Base-by-base conservation (phyloP, 805 yeast species). In the Tetrapisispora taiwanensis region DNA sequence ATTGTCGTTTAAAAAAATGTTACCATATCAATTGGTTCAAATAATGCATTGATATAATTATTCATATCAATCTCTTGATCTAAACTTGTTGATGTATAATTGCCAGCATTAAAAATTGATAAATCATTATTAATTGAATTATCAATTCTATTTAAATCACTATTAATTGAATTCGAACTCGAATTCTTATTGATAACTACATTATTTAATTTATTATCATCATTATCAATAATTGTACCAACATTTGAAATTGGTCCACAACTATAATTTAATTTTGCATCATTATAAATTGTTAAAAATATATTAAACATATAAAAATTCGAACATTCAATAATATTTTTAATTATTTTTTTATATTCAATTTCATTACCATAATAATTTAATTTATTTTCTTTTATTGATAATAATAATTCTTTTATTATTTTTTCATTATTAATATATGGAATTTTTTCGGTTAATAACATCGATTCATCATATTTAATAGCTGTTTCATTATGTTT, bases 21-120 rank as follows among this genome's bases (percentile, higher is more conserved):
- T 6, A 55, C 43, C 37, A 58, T 55, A 41, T 58, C 62, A n/a
- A 52, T 33, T 17, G 60, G 62, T 40, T 58, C 60, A 36, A 58
- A 58, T 44, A 58, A 47, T 15, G 54, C 58, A 27, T 52, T 51
- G 12, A 58, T 45, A 26, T 56, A 43, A 15, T 47, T 51, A n/a
- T 52, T 33, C 30, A 40, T 30, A 7, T 32, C 40, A 5, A 24
- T 3, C 7, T 38, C 35, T 20, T 30, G 35, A 12, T 14, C 20
- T 3, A n/a, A 8, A 36, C 20, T 36, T 9, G 39, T 15, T 8
- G 30, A 36, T 3, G 17, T n/a, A 36, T 22, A 24, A 24, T 15
- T 24, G 14, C 19, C 17, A 15, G 7, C 12, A 36, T 36, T 14
- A 15, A 31, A 31, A 31, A 10, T 31, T 4, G n/a, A 31, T n/a